Conservation (phyloP, 2,329 filamentous ascomycete genomes). For the Aspergillus jensenii region DNA sequence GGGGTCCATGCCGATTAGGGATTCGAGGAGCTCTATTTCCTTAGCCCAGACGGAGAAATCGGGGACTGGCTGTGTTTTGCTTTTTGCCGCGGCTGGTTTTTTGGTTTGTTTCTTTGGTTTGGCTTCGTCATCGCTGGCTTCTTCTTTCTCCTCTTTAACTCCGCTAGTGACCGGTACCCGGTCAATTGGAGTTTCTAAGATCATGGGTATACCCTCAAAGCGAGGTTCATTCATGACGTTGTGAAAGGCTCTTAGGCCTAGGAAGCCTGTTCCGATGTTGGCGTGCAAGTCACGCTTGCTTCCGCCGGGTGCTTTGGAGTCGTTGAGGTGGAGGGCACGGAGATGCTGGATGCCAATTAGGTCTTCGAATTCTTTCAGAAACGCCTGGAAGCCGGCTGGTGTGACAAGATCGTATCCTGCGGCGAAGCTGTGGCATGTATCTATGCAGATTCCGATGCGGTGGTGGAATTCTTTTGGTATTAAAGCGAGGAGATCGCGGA, state of each 20-base stretch:
- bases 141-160: conserved; percentile 3
- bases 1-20: conserved; percentile 78
- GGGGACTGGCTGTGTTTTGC: conserved; percentile 54
- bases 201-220: conserved; percentile 80
- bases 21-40: conserved; percentile 93
- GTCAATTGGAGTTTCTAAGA: conserved; percentile 95
- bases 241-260: conserved; percentile 88
- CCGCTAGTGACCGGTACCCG: conserved; percentile 41
- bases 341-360: conserved; percentile 78
- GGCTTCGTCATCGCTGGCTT: conserved; percentile 19
- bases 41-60: conserved; percentile 84
- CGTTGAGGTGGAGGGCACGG: conserved; percentile 86
- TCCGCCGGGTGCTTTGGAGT: conserved; percentile 84
- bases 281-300: conserved; percentile 88
- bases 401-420: conserved; percentile 87
- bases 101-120: conserved; percentile 19
- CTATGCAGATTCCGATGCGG: conserved; percentile 89
- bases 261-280: conserved; percentile 93
- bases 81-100: conserved; percentile 6
- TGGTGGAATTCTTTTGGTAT: conserved; percentile 71
- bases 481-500: conserved; percentile 76
- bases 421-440: conserved; percentile 95
- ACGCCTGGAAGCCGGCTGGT: conserved; percentile 69
- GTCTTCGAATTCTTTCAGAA: conserved; percentile 73
- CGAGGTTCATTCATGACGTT: conserved; percentile 79